These are phyloP conservation scores for Brassica juncea DNA, from an alignment of 345 rosid species.

Conservation along the genomic window DNA sequence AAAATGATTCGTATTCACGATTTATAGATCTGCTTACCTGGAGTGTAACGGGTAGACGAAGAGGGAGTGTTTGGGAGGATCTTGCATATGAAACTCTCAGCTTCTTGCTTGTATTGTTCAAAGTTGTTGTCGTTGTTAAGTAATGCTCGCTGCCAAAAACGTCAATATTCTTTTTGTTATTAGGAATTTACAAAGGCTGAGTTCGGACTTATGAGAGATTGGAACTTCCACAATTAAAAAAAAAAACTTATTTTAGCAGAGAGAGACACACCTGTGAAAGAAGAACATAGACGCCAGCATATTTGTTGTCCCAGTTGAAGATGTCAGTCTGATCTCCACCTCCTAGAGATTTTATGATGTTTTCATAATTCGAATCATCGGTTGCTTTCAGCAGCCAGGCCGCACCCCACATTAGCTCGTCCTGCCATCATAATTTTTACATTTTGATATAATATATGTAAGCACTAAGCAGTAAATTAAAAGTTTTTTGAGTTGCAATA, in stretches of 20 bases:
- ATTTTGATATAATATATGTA: background rate
- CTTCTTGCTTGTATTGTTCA: slow-evolving; percentile 60
- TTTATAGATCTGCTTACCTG: slow-evolving; percentile 47
- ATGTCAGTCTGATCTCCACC: slow-evolving; percentile 75
- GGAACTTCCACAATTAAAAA: background rate
- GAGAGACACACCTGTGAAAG: slow-evolving; percentile 57
- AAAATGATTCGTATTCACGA: background rate
- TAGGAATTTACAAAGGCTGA: background rate
- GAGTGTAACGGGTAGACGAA: slow-evolving; percentile 76
- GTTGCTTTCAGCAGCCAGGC: slow-evolving; percentile 71
- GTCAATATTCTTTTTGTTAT: background rate
- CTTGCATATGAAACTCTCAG: slow-evolving; percentile 84
- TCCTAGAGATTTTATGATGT: slow-evolving; percentile 60
- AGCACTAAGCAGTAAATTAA: background rate
- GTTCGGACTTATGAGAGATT: background rate
- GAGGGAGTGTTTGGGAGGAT: slow-evolving; percentile 83
- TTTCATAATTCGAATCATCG: slow-evolving; percentile 57
- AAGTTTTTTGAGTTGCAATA: background rate
- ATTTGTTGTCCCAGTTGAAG: slow-evolving; percentile 95
- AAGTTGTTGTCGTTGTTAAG: slow-evolving; percentile 59
- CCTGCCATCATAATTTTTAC: slow-evolving; percentile 45
- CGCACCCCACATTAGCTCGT: slow-evolving; percentile 88
- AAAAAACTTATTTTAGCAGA: background rate
- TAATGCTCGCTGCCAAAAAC: slow-evolving; percentile 54
- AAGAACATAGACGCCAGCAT: slow-evolving; percentile 82